Percentiles rank a stretch among this genome's conserved stretches.
phyloP scores from a whole-genome alignment of 805 yeast genomes.

The Cyberlindnera sargentensis region DNA sequence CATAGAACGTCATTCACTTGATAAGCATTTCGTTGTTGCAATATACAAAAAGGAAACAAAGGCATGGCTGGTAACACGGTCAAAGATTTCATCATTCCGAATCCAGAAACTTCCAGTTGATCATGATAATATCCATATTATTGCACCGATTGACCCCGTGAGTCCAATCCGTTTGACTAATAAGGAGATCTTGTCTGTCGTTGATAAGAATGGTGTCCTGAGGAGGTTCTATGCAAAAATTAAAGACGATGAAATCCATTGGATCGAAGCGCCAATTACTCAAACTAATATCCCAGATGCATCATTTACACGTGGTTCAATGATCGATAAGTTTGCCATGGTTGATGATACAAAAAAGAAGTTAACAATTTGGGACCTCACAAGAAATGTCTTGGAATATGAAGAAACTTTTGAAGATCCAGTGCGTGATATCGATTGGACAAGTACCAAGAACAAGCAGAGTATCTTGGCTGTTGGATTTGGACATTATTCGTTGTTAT shows the following conservation, averaged over 20 bases:
- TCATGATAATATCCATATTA: constrained; percentile 32
- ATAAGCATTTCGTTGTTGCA: constrained; percentile 42
- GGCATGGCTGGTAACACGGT: constrained; percentile 34
- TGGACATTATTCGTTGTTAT: constrained; percentile 50
- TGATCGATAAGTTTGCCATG: constrained; percentile 68
- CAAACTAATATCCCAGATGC: constrained; percentile 51
- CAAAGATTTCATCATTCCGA: constrained; percentile 24
- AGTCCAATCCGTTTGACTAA: constrained; percentile 29
- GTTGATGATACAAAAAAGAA: constrained; percentile 46
- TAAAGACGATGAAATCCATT: constrained; percentile 29
- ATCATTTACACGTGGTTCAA: constrained; percentile 60
- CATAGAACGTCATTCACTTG: constrained; percentile 24
- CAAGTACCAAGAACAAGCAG: constrained; percentile 56
- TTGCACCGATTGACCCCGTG: constrained; percentile 64
- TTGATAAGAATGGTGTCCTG: constrained; percentile 45
- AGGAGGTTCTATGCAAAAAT: constrained; percentile 39
- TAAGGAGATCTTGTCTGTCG: constrained; percentile 46
- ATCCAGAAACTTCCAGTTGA: constrained; percentile 34
- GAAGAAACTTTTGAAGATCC: constrained; percentile 32
- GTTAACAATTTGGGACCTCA: constrained; percentile 76
- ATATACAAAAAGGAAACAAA: constrained; percentile 34
- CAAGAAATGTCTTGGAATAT: constrained; percentile 60
- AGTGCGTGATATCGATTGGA: constrained; percentile 83
- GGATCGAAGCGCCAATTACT: constrained; percentile 47
- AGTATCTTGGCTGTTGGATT: constrained; percentile 82